phyloP scores from a whole-genome alignment of 2,329 filamentous ascomycete genomes.

The Calonectria pseudoreteaudii region DNA sequence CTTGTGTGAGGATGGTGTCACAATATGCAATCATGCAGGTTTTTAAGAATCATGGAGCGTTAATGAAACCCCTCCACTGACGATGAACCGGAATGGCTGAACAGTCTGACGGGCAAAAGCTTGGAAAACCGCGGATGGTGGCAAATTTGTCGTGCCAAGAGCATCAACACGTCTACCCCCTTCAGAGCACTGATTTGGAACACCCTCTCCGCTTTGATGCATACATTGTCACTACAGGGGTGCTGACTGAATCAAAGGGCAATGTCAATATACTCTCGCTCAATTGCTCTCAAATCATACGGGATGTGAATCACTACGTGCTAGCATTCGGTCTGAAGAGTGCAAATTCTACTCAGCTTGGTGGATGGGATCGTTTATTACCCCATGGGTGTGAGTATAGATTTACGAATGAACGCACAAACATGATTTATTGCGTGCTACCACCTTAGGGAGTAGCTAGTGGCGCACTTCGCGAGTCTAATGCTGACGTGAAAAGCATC shows the following conservation, averaged over 20 bases:
- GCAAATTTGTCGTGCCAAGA: not conserved
- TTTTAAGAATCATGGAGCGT: no score
- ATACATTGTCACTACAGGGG: not conserved
- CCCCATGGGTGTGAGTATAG: not conserved
- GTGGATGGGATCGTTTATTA: not conserved
- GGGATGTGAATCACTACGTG: not conserved
- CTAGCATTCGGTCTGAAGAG: not conserved
- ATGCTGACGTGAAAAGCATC: not conserved
- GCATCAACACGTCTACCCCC: not conserved
- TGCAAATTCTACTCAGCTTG: not conserved
- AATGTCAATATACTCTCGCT: not conserved
- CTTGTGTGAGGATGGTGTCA: not conserved
- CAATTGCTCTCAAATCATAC: not conserved
- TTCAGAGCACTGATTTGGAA: not conserved
- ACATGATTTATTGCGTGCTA: not conserved
- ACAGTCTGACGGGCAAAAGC: not conserved
- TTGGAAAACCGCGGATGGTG: not conserved
- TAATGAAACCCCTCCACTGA: no score
- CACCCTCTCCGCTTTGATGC: not conserved
- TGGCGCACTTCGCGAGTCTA: not conserved
- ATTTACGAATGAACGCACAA: not conserved
- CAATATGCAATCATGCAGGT: not conserved
- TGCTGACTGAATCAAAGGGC: not conserved
- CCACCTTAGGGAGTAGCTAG: not conserved
- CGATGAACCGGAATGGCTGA: not conserved